Percentiles rank a stretch among this genome's conserved stretches.
phyloP scores from a whole-genome alignment of 192 early-diverging fungal species.

The Entomortierella chlamydospora region DNA sequence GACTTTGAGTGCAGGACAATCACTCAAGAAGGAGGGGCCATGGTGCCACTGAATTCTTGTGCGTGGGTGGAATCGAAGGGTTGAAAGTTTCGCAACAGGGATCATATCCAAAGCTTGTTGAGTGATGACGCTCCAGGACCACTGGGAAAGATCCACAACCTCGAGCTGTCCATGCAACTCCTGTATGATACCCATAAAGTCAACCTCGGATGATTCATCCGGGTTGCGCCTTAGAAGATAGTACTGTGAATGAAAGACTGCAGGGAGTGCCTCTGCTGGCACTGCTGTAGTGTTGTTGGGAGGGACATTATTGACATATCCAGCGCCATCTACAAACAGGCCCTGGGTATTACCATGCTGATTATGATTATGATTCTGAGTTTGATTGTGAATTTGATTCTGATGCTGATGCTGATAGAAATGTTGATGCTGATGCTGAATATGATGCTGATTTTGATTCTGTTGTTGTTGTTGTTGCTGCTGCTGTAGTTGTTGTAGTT shows the following conservation, averaged over 20 bases:
- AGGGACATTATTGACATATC: conserved; percentile 9
- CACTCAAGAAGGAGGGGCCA: conserved; percentile 4
- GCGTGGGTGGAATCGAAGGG: conserved; percentile 21
- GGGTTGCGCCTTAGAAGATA: conserved; percentile 13
- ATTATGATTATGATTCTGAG: not conserved
- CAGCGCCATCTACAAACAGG: not conserved
- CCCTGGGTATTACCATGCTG: not conserved
- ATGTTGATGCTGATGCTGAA: not conserved
- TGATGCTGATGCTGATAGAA: not conserved
- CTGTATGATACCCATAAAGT: conserved; percentile 16
- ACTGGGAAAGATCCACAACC: conserved; percentile 27
- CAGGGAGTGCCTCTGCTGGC: conserved; percentile 6
- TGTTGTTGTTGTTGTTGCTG: not conserved
- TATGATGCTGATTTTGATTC: not conserved
- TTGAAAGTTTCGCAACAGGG: conserved; percentile 1
- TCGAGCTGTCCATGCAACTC: conserved; percentile 23
- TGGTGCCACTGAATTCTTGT: conserved; percentile 10
- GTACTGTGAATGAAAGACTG: conserved; percentile 16
- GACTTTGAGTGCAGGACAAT: conserved; percentile 1
- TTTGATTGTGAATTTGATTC: not conserved
- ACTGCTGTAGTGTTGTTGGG: not conserved
- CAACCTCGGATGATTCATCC: conserved; percentile 11
- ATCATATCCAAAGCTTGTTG: conserved; percentile 15
- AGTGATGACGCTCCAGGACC: conserved; percentile 23
- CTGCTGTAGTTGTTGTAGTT: not conserved